Percentiles rank a stretch among this genome's conserved stretches.
Conservation (phyloP, 495 filamentous ascomycete species). For the Penicillium parvum region DNA sequence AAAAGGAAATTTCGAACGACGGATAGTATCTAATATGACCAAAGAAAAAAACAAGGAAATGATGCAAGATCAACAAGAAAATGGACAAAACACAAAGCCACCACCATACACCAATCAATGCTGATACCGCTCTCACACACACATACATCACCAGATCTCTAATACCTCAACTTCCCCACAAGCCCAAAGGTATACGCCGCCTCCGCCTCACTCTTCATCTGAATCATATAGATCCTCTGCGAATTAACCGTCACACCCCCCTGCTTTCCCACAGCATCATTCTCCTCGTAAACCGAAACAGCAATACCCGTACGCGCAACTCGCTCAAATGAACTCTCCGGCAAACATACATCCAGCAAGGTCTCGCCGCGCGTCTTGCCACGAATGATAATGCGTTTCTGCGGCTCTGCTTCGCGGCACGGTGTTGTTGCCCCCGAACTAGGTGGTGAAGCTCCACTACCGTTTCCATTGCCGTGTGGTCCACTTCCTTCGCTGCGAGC, state of each 20-base stretch:
- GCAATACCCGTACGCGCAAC: slow-evolving; percentile 81
- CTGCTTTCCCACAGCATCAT: slow-evolving; percentile 58
- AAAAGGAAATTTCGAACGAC: slow-evolving; percentile 9
- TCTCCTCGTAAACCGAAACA: slow-evolving; percentile 80
- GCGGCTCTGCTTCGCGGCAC: slow-evolving; percentile 37
- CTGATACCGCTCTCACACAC: not conserved
- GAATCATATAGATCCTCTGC: slow-evolving; percentile 78
- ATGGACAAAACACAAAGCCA: slow-evolving; percentile 1
- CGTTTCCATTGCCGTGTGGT: slow-evolving; percentile 23
- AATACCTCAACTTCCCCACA: slow-evolving; percentile 57
- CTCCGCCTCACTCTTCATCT: slow-evolving; percentile 63
- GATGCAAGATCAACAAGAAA: not conserved
- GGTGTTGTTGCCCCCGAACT: slow-evolving; percentile 37
- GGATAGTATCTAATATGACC: slow-evolving; percentile 9
- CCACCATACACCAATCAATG: slow-evolving; percentile 8
- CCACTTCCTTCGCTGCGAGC: slow-evolving; percentile 28
- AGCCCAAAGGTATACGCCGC: slow-evolving; percentile 58
- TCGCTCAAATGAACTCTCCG: slow-evolving; percentile 77
- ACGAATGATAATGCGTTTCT: slow-evolving; percentile 78
- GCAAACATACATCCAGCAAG: slow-evolving; percentile 78
- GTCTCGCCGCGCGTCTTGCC: slow-evolving; percentile 63
- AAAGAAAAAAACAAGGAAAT: slow-evolving; percentile 2
- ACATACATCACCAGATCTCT: not conserved
- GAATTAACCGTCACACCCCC: slow-evolving; percentile 68
- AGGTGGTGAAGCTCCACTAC: slow-evolving; percentile 24